Conservation (phyloP, 2,329 filamentous ascomycete genomes). For the Pestalotiopsis sp. region DNA sequence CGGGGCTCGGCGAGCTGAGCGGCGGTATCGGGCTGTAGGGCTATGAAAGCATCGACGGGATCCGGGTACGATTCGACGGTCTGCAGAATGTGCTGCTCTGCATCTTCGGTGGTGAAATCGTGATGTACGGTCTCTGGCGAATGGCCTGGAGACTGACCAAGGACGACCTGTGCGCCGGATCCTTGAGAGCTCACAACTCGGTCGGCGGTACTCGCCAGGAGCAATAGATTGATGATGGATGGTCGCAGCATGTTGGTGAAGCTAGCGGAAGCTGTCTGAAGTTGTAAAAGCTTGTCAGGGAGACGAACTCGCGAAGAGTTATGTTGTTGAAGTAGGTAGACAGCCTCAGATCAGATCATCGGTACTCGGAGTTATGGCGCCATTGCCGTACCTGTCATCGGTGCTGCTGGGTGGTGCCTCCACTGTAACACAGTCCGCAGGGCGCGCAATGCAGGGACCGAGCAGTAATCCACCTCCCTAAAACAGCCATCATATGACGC, state of each 20-base stretch:
- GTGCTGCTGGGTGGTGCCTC: background rate
- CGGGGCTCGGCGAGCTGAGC: constrained; percentile 41
- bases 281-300: background rate
- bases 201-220: background rate
- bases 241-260: constrained; percentile 4
- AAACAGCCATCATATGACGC: background rate
- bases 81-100: background rate
- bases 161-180: background rate
- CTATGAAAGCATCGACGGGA: constrained; percentile 23
- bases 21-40: constrained; percentile 20
- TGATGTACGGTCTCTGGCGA: background rate
- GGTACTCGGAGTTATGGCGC: background rate
- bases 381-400: background rate
- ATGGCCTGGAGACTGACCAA: background rate
- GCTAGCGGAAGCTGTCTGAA: background rate
- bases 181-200: background rate
- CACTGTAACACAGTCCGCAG: background rate
- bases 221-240: background rate
- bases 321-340: background rate
- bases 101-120: constrained; percentile 1
- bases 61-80: constrained; percentile 22
- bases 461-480: background rate
- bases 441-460: background rate
- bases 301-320: background rate
- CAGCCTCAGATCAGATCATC: background rate